Evolutionary conservation across 169 alveolate species (phyloP).

Genomic region (Cryptosporidium ubiquitum): DNA sequence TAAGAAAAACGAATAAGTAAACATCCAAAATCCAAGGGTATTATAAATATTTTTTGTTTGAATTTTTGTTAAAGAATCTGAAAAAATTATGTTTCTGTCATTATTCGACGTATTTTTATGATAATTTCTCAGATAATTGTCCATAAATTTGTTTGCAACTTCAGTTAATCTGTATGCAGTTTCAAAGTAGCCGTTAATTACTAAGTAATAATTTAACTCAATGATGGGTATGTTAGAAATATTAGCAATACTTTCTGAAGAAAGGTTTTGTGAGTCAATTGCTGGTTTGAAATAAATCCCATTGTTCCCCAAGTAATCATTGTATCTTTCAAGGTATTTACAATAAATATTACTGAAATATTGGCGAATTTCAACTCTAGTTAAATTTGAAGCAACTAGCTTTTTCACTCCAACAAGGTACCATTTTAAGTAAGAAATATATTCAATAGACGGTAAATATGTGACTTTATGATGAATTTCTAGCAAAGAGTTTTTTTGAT

Average conservation of each 20-base stretch:
- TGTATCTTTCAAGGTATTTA: background rate
- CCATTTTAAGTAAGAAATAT: constrained; percentile 53
- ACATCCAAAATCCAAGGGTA: constrained; percentile 61
- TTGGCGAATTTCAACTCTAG: background rate
- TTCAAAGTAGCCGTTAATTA: constrained; percentile 22
- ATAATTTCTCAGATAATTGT: background rate
- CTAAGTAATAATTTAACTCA: constrained; percentile 12
- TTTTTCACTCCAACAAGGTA: constrained; percentile 12
- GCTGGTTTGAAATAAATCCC: background rate
- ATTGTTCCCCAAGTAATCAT: background rate
- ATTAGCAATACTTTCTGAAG: background rate
- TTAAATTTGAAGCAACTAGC: background rate
- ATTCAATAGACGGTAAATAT: constrained; percentile 41
- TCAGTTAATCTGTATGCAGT: constrained; percentile 45
- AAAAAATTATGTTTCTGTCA: background rate
- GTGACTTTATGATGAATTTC: constrained; percentile 8
- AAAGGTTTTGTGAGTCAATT: background rate
- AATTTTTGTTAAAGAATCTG: background rate
- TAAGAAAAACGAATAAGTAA: constrained; percentile 9
- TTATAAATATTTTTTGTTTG: background rate
- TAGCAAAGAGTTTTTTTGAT: background rate
- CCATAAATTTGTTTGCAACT: background rate
- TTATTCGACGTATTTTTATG: background rate
- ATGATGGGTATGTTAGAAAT: background rate
- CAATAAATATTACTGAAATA: background rate